Evolutionary conservation across 2,329 filamentous ascomycete genomes (phyloP), one percentile per base, ranked within the genome.

Genomic region (Pseudogymnoascus sp.): DNA sequence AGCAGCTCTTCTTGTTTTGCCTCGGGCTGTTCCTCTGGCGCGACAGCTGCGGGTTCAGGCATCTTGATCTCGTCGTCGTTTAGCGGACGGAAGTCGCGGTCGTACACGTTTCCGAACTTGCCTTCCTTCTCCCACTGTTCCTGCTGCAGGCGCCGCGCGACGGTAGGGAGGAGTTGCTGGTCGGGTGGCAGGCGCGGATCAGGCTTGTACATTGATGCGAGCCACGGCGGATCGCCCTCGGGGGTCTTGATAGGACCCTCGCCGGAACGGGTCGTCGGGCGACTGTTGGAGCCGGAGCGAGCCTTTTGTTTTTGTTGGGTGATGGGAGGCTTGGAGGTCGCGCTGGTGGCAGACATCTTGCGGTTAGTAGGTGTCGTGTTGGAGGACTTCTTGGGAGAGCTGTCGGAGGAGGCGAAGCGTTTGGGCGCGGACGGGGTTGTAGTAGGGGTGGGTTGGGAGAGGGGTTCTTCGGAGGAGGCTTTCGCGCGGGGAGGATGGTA

Each of bases 91-190:
- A 97, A 95, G 65, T 96, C 88, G 66, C 86, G 90, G 76, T 96
- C 93, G 73, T 96, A 97, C 26, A 88, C 82, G 64, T 85, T 90
- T 3, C 91, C 91, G 67, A 91, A 90, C 67, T 90, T 91, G 67
- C 93, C 93, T 74, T 97, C 91, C 69, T 87, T 90, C 76, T 96
- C 92, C 93, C 92, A 97, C 74, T 93, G 90, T 75, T 97, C 92
- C 77, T 97, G 93, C 74, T 95, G 90, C 75, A 97, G 82, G 63
- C 91, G 84, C 71, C 89, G 91, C 11, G 95, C 95, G 66, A 97
- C 92, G 0, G 95, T 97, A 0, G 95, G 95, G 10, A 99, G 85
- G 62, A 99, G 86, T 73, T 99, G 95, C 75, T 99, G 90, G 66
- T 99, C 95, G 0, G 92, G 95, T 5, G 95, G 95, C 35, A 99